Conservation (phyloP, 139 green algal species). For the Chlamydomonas sp. region DNA sequence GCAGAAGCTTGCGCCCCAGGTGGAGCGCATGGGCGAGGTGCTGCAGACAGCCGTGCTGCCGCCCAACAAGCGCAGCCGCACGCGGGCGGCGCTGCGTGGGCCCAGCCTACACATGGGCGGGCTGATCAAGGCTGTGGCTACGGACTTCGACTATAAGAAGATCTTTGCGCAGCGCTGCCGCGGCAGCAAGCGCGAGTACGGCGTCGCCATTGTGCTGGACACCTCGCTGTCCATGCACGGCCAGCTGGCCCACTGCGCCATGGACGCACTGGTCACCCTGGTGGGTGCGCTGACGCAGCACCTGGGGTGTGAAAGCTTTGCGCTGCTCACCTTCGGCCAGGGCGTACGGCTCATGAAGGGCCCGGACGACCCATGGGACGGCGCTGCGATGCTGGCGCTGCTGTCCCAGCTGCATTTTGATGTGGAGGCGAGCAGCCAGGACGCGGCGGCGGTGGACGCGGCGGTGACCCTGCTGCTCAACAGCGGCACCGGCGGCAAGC, state of each 20-base stretch:
- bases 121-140: slow-evolving; percentile 50
- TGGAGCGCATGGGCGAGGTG: slow-evolving; percentile 38
- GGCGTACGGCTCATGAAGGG: slow-evolving; percentile 40
- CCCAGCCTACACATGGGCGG: slow-evolving; percentile 50
- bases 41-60: slow-evolving; percentile 43
- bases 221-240: slow-evolving; percentile 57
- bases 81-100: slow-evolving; percentile 28
- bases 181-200: slow-evolving; percentile 47
- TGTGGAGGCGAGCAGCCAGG: slow-evolving; percentile 10
- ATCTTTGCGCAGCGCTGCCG: slow-evolving; percentile 49
- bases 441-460: slow-evolving; percentile 53
- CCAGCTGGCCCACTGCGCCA: slow-evolving; percentile 16
- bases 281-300: slow-evolving; percentile 33
- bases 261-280: slow-evolving; percentile 43
- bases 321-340: slow-evolving; percentile 44
- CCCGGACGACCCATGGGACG: slow-evolving; percentile 45
- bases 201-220: slow-evolving; percentile 48
- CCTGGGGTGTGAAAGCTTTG: slow-evolving; percentile 34
- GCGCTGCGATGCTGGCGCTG: slow-evolving; percentile 19
- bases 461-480: slow-evolving; percentile 21
- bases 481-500: background rate
- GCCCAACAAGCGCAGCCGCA: slow-evolving; percentile 49
- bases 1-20: background rate
- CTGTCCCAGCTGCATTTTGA: slow-evolving; percentile 17
- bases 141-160: slow-evolving; percentile 49